These are phyloP conservation scores for Moniliophthora roreri DNA, from an alignment of 1,284 basidiomycete genomes.

Conservation along the genomic window DNA sequence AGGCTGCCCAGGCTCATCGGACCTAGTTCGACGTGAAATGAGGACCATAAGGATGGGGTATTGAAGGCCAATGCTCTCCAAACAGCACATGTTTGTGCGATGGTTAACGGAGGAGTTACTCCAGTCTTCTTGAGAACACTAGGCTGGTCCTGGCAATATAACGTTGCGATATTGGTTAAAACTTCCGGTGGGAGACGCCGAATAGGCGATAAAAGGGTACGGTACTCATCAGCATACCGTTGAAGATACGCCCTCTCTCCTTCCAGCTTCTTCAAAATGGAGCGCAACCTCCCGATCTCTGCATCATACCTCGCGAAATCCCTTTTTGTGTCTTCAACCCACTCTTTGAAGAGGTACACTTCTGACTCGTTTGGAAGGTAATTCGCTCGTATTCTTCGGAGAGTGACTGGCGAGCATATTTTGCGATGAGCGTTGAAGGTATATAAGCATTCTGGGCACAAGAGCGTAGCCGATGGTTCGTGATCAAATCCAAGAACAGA, in stretches of 20 bases:
- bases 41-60: constrained; percentile 1
- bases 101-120: background rate
- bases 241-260: constrained; percentile 1
- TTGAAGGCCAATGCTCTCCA: constrained; percentile 4
- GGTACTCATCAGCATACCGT: constrained; percentile 4
- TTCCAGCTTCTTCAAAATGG: background rate
- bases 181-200: constrained; percentile 6
- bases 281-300: background rate
- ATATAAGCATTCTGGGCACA: background rate
- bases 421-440: background rate
- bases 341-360: background rate
- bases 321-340: background rate
- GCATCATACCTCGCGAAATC: background rate
- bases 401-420: background rate
- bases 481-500: background rate
- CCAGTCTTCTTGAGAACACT: background rate
- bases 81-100: constrained; percentile 1
- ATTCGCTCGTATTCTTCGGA: background rate
- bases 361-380: background rate
- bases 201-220: constrained; percentile 2
- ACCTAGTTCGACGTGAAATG: background rate
- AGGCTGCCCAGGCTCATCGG: background rate
- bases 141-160: background rate
- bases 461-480: background rate
- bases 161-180: background rate